Base-by-base conservation (phyloP, 2,329 filamentous ascomycete genomes). In the Trichoderma lentiforme region DNA sequence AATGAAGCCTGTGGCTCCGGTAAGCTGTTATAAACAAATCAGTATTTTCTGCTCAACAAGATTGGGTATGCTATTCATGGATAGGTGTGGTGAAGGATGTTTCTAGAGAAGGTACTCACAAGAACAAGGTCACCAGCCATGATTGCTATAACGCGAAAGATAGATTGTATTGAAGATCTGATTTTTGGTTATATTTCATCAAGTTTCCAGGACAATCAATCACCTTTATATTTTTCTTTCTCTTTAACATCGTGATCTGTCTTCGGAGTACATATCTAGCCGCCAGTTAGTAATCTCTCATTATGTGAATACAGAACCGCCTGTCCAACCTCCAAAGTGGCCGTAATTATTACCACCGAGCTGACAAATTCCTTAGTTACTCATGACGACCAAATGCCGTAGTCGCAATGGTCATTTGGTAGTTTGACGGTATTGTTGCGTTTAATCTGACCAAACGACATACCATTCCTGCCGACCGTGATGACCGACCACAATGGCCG, bases 1-100 rank as follows among this genome's bases (percentile, higher is more conserved):
- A 26, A 80, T 73, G 51, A 79, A 74, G 69, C 79, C 78, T 15
- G 78, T 78, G 36, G 75, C 77, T 18, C 79, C 79, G 21, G 79
- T 81, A 26, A 80, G 30, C 69, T 71, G 24, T 43, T 11, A 11
- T 51, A 18, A 18, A 32, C 6, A 14, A 64, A 39, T 32, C 6
- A 51, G 32, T 15, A 21, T 30, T 51, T 14, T 9, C 0, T 12
- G 12, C 28, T 21, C 7, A 32, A 21, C 11, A 18, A 51, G 4
- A 21, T 12, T 53, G 18, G 26, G 30, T 39, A 12, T 15, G 26
- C 2, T 0, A 8, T n/a, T 12, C 18, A 9, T 18, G 12, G 7
- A 14, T 57, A 34, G 8, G 4, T 18, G 28, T n/a, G n/a, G 12
- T 9, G 3, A 2, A 18, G 26, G 6, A 8, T 3, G 21, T 53